A percentile compares a stretch with the other conserved stretches of the same genome.
These are phyloP conservation scores for Trichoderma sp. DNA, from an alignment of 2,329 filamentous ascomycete species.

Conservation along the genomic window DNA sequence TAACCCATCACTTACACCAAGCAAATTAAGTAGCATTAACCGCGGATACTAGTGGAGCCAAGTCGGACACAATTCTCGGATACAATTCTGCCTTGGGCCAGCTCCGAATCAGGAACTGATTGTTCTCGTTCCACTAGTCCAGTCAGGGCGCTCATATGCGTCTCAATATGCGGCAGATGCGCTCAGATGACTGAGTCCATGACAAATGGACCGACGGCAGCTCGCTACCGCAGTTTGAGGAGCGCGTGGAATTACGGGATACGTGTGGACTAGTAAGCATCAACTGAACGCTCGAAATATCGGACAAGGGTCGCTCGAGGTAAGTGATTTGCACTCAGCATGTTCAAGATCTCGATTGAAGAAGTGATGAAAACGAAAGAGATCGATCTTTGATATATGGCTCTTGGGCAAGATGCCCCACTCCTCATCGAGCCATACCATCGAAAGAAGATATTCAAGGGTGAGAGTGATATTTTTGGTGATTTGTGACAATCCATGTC, in stretches of 20 bases:
- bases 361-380: background rate
- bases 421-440: background rate
- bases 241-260: background rate
- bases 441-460: background rate
- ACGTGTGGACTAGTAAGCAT: background rate
- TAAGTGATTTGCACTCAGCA: background rate
- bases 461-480: background rate
- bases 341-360: background rate
- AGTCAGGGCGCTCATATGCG: background rate
- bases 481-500: background rate
- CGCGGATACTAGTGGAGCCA: constrained; percentile 7
- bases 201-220: background rate
- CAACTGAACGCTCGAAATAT: background rate
- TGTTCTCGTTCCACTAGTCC: background rate
- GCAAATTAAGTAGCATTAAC: background rate
- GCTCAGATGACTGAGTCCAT: background rate
- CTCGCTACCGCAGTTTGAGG: background rate
- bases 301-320: background rate
- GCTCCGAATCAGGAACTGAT: constrained; percentile 15
- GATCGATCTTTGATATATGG: background rate
- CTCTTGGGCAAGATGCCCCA: background rate
- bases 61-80: background rate
- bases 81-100: background rate
- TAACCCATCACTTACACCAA: constrained; percentile 4
- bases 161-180: background rate